Evolutionary conservation across 2,329 filamentous ascomycete species (phyloP).

Genomic region (Cylindrodendrum hubeiense): DNA sequence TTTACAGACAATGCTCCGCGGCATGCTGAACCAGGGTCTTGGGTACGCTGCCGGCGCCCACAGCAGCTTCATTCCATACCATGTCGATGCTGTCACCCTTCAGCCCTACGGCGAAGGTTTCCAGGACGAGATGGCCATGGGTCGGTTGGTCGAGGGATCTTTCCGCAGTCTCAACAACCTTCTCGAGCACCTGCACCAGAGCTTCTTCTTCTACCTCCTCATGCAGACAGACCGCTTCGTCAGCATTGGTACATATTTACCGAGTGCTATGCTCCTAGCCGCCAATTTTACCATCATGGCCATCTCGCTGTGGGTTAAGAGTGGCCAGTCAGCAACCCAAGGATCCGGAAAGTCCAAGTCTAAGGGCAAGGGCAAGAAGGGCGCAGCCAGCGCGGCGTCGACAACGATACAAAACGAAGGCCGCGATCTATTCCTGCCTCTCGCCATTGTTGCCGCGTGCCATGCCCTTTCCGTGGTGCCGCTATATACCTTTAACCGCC

Average conservation of each 20-base stretch:
- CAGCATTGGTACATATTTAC: constrained; percentile 97
- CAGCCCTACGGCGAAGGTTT: constrained; percentile 91
- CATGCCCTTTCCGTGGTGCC: constrained; percentile 86
- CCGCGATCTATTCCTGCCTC: constrained; percentile 77
- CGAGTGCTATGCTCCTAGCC: constrained; percentile 96
- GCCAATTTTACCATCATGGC: constrained; percentile 96
- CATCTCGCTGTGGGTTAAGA: constrained; percentile 93
- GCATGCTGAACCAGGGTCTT: constrained; percentile 92
- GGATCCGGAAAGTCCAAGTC: constrained; percentile 25
- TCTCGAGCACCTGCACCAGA: constrained; percentile 96
- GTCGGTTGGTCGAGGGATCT: constrained; percentile 87
- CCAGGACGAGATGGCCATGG: constrained; percentile 98
- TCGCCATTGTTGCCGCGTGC: constrained; percentile 77
- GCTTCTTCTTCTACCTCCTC: constrained; percentile 98
- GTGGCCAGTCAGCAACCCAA: constrained; percentile 67
- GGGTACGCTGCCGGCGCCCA: constrained; percentile 92
- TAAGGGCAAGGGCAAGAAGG: constrained; percentile 42
- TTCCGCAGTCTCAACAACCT: constrained; percentile 97
- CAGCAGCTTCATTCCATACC: constrained; percentile 96
- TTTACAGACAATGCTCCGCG: constrained; percentile 87
- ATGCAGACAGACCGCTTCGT: constrained; percentile 94
- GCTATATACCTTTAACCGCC: constrained; percentile 87
- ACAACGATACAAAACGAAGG: constrained; percentile 56
- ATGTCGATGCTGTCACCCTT: constrained; percentile 94
- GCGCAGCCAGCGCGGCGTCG: constrained; percentile 46